These are phyloP conservation scores for Ajuga chamaepitys DNA, from an alignment of 257 asterid genomes.

Conservation along the genomic window DNA sequence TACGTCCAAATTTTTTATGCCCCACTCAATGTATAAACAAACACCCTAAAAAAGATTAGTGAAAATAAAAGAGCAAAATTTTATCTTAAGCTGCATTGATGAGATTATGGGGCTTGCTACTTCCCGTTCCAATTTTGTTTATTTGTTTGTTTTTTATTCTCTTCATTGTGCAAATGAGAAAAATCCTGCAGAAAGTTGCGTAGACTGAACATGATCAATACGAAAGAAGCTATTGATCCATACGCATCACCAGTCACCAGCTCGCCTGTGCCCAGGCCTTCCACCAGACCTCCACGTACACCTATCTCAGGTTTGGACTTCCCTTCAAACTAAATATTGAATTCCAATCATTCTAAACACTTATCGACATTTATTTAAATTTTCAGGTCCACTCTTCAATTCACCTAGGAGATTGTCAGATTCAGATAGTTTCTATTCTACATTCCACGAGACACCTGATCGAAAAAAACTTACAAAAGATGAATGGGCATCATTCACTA, in stretches of 20 bases:
- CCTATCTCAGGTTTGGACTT: constrained; percentile 35
- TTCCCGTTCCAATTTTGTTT: no score
- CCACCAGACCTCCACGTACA: constrained; percentile 20
- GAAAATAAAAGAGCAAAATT: no score
- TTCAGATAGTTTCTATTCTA: constrained; percentile 54
- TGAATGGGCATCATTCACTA: constrained; percentile 68
- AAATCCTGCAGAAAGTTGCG: constrained; percentile 41
- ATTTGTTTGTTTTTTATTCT: no score
- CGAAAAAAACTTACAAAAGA: constrained; percentile 50
- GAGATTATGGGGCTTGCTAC: no score
- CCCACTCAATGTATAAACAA: no score
- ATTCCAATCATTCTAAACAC: neutral
- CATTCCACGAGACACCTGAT: constrained; percentile 70
- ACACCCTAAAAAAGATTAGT: no score
- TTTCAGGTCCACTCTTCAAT: constrained; percentile 42
- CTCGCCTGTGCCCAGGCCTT: constrained; percentile 21
- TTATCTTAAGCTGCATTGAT: no score
- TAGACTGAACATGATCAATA: constrained; percentile 25
- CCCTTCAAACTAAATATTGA: neutral
- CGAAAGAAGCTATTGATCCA: constrained; percentile 18
- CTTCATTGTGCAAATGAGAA: no score
- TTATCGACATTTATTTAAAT: neutral
- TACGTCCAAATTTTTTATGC: no score
- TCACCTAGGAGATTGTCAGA: constrained; percentile 33
- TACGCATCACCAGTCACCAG: constrained; percentile 30